Conservation (phyloP, 129 eudicot genomes). For the Deinandra increscens region DNA sequence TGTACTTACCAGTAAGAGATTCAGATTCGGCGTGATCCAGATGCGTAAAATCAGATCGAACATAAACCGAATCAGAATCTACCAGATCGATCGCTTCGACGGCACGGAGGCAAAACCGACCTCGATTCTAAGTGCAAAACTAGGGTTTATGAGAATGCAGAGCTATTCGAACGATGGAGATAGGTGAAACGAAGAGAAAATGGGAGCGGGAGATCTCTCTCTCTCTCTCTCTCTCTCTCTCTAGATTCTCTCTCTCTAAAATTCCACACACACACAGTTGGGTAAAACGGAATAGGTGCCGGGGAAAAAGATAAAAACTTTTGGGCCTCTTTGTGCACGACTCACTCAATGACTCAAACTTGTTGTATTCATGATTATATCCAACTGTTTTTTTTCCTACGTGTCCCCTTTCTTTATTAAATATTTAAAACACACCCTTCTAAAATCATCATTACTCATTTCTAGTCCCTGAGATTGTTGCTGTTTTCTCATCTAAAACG, state of each 20-base stretch:
- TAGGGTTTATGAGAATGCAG: conserved; percentile 32
- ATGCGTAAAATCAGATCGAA: conserved; percentile 37
- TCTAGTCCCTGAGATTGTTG: conserved; percentile 14
- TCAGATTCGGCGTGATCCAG: conserved; percentile 38
- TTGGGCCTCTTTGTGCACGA: conserved; percentile 24
- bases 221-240: conserved; percentile 32
- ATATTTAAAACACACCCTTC: background rate
- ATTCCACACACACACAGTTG: conserved; percentile 24
- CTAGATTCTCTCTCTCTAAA: conserved; percentile 37
- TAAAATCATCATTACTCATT: background rate
- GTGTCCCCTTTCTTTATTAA: background rate
- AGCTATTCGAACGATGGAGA: conserved; percentile 18
- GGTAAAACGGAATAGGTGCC: conserved; percentile 42
- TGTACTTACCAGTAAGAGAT: conserved; percentile 30
- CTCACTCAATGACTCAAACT: conserved; percentile 32
- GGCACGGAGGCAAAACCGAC: conserved; percentile 5
- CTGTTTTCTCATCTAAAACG: no score
- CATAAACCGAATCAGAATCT: conserved; percentile 39
- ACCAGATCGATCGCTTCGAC: conserved; percentile 26
- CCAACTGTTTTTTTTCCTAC: conserved; percentile 27
- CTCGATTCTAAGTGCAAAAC: background rate
- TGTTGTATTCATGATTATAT: conserved; percentile 19
- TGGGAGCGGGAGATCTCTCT: conserved; percentile 35
- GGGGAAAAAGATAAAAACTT: conserved; percentile 34
- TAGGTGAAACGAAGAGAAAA: conserved; percentile 16